Evolutionary conservation across 257 asterid species (phyloP), one percentile per base, ranked within the genome.

Genomic region (Solanum sitiens): DNA sequence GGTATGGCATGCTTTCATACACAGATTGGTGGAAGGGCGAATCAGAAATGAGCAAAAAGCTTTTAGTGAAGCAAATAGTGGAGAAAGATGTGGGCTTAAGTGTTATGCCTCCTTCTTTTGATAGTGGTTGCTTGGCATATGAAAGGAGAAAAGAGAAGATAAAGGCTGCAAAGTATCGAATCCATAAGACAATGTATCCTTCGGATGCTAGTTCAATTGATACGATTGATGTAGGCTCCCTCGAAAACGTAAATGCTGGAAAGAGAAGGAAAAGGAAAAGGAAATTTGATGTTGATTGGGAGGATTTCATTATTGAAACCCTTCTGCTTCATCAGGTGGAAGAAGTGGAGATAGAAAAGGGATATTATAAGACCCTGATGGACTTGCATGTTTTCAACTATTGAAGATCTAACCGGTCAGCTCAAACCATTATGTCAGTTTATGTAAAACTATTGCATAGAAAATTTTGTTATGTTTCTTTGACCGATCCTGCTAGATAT

Each of bases 1-100:
- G 40, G 5, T 76, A 86, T 25, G 95, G 89, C 88, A 79, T 92
- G 16, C 77, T 61, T 77, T 86, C 71, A 23, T 93, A 92, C 85
- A 72, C 89, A 30, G 98, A 95, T 15, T 96, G 99, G 99, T 96
- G 99, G 99, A 89, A 87, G 39, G 98, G 98, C 25, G 89, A 94
- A 88, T 95, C 99, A 3, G 97, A 94, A 25, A 73, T 96, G 91
- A 93, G 98, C 94, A 94, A 92, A 83, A 93, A 94, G 92, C 98
- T 96, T 83, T 27, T 92, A 70, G 89, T 95, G 84, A 92, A 93
- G 91, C 87, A 95, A 89, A 89, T 95, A 83, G 59, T 93, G 89
- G 93, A 94, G 91, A 93, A 94, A 90, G 97, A 96, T 88, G 93
- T 95, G 83, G 98, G 98, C 23, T 90, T 94, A 91, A 90, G 94